Evolutionary conservation across 768 basidiomycete species (phyloP), one percentile per base, ranked within the genome.

Genomic region (Tephrocybe sp.): DNA sequence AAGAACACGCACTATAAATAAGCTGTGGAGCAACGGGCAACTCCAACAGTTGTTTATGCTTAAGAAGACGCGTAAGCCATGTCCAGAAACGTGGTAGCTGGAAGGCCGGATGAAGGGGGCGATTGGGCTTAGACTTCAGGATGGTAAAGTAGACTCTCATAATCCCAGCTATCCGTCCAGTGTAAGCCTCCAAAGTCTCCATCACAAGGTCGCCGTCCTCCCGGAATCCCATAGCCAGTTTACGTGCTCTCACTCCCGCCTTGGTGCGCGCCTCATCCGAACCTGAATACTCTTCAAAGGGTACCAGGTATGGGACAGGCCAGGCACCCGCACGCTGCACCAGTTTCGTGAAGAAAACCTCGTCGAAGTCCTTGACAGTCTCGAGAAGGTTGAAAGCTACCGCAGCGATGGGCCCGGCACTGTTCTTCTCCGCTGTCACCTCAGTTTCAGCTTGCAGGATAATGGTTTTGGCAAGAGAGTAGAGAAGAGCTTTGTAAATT

Each of bases 371-470:
- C 3, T 84, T 68, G 0, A 79, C 64, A 12, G 59, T 60, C 45
- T 84, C 77, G 48, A 93, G 77, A 25, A 98, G 75, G 55, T 80
- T 84, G 55, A 88, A 78, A 3, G 90, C 69, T 10, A 97, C 82
- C 26, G 81, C 79, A 0, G 90, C 91, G 20, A 99, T 79, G 0
- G 96, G 96, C 32, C 78, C 75, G 0, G 93, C 94, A 20, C 88
- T 88, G 25, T 84, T 83, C 61, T 88, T 85, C 68, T 95, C 90
- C 2, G 94, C 93, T 1, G 88, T 77, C 8, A 96, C 90, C 68
- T 98, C 96, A 0, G 86, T 88, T 72, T 97, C 94, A 15, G 94
- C 94, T 71, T 98, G 96, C 28, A 90, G 77, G 38, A 98, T 77
- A 54, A 98, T 85, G 15, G 84, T 75, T 64, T 98, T 98, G 41